Evolutionary conservation across 345 rosid species (phyloP).

Genomic region (sweet orange (Citrus sinensis)): DVS_A1.0 CM039168.1:29693001-29693500

Average conservation of each 20-base stretch:
- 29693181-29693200: not conserved
- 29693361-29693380: fast-evolving
- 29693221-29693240: not conserved
- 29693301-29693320: not conserved
- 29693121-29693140: slow-evolving; percentile 66
- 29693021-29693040: slow-evolving; percentile 64
- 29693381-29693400: not conserved
- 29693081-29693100: slow-evolving; percentile 61
- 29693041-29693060: slow-evolving; percentile 91
- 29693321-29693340: not conserved
- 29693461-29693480: not conserved
- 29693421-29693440: not conserved
- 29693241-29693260: not conserved
- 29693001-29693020: slow-evolving; percentile 5
- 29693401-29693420: not conserved
- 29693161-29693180: slow-evolving; percentile 45
- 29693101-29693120: slow-evolving; percentile 65
- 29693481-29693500: not conserved
- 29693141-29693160: slow-evolving; percentile 74
- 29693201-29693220: not conserved
- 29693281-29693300: not conserved
- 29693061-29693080: slow-evolving; percentile 84
- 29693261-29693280: not conserved
- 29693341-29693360: not conserved
- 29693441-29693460: not conserved